Base-by-base conservation (phyloP, 2,329 filamentous ascomycete genomes). In the Stachybotrys elegans region DNA sequence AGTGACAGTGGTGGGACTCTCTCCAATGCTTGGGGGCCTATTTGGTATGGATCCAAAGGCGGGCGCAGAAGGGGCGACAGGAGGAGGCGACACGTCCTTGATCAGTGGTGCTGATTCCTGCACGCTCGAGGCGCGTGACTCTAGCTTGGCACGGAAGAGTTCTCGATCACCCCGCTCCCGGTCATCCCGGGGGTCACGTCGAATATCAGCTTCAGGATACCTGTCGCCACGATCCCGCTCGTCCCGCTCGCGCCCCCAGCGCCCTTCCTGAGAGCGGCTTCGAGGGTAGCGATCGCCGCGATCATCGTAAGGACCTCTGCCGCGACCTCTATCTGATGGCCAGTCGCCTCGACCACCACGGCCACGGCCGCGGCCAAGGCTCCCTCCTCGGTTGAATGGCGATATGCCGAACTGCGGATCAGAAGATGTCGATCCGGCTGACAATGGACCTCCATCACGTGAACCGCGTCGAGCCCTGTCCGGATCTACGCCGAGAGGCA, bases 361-460 rank as follows among this genome's bases (percentile, higher is more conserved):
- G 11, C 71, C 70, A 19, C 81, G 76, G 2, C 81, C 79, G 43
- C 76, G 71, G 22, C 66, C 60, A 46, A 78, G 78, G 6, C 76
- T 76, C 22, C 76, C 74, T 17, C 81, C 77, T 11, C 76, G 75
- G 43, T 75, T 73, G 8, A 75, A 72, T 9, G 71, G 70, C 8
- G 71, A 63, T 48, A 65, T 57, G 16, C 72, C 75, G 45, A 84
- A 83, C 1, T 77, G 72, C 12, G 79, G 75, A 49, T 90, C 86
- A 0, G 85, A 86, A 19, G 80, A 81, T 9, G 80, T 81, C 4
- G 86, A 88, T 5, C 83, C 83, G 16, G 83, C 84, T 2, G 84
- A 86, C 19, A 81, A 76, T 11, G 86, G 84, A 0, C 85, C 68
- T 9, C 62, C 86, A 55, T 91, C 86, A 55, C 86, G 75, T 8